Conservation (phyloP, 2,329 filamentous ascomycete genomes). For the Microdochium trichocladiopsis region DNA sequence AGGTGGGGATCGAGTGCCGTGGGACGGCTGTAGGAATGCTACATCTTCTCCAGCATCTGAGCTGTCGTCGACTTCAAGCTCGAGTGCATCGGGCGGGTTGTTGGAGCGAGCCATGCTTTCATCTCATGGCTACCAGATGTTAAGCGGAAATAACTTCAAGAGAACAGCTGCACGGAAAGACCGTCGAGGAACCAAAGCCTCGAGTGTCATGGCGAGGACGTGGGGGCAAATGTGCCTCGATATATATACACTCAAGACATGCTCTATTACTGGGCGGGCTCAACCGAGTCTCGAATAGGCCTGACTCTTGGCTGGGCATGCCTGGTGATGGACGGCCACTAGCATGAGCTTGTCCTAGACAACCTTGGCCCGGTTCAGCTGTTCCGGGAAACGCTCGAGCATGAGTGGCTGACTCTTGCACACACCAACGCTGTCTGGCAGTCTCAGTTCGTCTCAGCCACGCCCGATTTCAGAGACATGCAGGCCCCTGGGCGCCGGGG, state of each 20-base stretch:
- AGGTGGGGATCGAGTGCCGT: neutral
- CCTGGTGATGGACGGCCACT: neutral
- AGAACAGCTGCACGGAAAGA: too few relatives aligned
- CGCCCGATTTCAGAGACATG: neutral
- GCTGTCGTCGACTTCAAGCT: neutral
- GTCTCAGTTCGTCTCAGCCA: neutral
- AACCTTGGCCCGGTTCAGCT: neutral
- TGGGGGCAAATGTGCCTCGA: neutral
- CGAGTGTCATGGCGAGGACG: too few relatives aligned
- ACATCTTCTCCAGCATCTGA: neutral
- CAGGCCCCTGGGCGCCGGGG: too few relatives aligned
- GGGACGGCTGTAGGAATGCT: neutral
- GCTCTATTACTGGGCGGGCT: neutral
- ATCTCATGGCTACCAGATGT: too few relatives aligned
- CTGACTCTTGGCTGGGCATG: neutral
- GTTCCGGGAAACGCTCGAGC: neutral
- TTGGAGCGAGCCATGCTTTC: neutral
- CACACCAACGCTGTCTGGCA: neutral
- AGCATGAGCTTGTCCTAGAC: neutral
- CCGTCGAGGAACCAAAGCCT: too few relatives aligned
- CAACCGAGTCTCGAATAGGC: neutral
- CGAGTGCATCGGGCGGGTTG: neutral
- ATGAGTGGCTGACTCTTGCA: neutral
- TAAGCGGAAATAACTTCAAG: too few relatives aligned
- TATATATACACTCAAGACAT: neutral